Evolutionary conservation across 1,139 yeast species (phyloP).

Genomic region (Saccharomycopsis crataegensis): DNA sequence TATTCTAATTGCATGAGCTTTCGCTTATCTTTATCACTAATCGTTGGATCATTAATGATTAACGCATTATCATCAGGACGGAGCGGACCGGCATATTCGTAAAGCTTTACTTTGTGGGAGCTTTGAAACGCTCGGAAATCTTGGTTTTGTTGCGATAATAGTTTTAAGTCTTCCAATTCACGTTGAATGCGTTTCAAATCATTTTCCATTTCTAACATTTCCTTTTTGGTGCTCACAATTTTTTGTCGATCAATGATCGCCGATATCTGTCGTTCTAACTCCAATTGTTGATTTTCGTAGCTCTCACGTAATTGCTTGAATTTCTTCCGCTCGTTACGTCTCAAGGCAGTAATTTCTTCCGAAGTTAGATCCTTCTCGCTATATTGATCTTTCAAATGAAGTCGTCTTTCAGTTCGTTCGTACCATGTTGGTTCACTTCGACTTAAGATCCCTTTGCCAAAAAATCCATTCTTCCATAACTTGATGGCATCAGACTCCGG

Average conservation of each 20-base stretch:
- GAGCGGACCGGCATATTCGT: slow-evolving; percentile 14
- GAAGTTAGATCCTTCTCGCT: slow-evolving; percentile 32
- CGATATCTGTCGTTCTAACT: slow-evolving; percentile 27
- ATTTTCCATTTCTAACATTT: not conserved
- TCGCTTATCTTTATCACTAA: not conserved
- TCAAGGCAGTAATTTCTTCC: slow-evolving; percentile 69
- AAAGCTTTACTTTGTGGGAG: slow-evolving; percentile 1
- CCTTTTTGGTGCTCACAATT: slow-evolving; percentile 8
- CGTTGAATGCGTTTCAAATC: not conserved
- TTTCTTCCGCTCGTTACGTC: slow-evolving; percentile 66
- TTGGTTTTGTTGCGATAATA: not conserved
- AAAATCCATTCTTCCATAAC: slow-evolving; percentile 84
- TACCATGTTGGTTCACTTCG: slow-evolving; percentile 93
- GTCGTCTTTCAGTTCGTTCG: slow-evolving; percentile 51
- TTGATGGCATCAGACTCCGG: slow-evolving; percentile 1
- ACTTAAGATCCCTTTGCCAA: slow-evolving; percentile 86
- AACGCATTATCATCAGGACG: slow-evolving; percentile 16
- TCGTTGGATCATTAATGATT: not conserved
- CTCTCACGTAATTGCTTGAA: slow-evolving; percentile 52
- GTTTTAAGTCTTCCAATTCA: not conserved
- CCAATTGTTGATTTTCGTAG: slow-evolving; percentile 29
- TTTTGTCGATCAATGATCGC: slow-evolving; percentile 27
- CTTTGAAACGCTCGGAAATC: slow-evolving; percentile 20
- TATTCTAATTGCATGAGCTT: slow-evolving; percentile 47
- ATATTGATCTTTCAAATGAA: slow-evolving; percentile 31